Percentiles rank a stretch among this genome's conserved stretches.
phyloP scores from a whole-genome alignment of 805 yeast genomes.

The Novakomyces olei region DNA sequence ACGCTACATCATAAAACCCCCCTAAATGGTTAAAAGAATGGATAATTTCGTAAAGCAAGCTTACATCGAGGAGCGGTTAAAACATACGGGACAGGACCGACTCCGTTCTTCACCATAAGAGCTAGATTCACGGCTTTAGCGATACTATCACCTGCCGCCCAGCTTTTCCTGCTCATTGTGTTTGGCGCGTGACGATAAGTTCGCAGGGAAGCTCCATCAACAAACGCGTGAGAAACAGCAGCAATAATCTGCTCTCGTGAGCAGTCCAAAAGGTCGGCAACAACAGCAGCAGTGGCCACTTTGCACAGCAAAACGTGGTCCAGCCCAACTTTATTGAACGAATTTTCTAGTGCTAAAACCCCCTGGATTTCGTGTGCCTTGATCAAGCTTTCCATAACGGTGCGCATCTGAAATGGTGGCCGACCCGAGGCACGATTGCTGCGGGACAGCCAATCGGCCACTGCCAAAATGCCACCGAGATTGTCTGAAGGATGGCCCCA shows the following conservation, averaged over 20 bases:
- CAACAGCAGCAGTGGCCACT: conserved; percentile 39
- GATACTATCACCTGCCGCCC: conserved; percentile 49
- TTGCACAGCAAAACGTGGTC: conserved; percentile 39
- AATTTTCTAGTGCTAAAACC: conserved; percentile 33
- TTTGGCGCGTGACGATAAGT: conserved; percentile 45
- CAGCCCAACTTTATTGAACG: conserved; percentile 35
- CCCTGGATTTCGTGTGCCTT: conserved; percentile 47
- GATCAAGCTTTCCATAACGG: conserved; percentile 34
- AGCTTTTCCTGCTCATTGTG: conserved; percentile 39
- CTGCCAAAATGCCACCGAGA: conserved; percentile 35
- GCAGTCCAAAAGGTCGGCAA: conserved; percentile 31
- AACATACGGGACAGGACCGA: conserved; percentile 35
- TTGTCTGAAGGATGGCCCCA: conserved; percentile 47
- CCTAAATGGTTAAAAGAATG: too few relatives aligned
- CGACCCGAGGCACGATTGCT: conserved; percentile 20
- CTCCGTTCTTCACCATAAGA: conserved; percentile 29
- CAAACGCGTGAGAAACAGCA: conserved; percentile 38
- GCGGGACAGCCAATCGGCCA: conserved; percentile 34
- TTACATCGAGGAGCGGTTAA: conserved; percentile 37
- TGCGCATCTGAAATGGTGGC: conserved; percentile 23
- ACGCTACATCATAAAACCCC: too few relatives aligned
- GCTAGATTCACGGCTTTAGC: conserved; percentile 37
- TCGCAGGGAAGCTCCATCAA: conserved; percentile 35
- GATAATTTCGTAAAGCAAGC: too few relatives aligned
- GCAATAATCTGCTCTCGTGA: conserved; percentile 29